Percentiles rank a stretch among this genome's conserved stretches.
phyloP scores from a whole-genome alignment of 192 early-diverging fungal genomes.

The Phlyctochytrium planicorne region DNA sequence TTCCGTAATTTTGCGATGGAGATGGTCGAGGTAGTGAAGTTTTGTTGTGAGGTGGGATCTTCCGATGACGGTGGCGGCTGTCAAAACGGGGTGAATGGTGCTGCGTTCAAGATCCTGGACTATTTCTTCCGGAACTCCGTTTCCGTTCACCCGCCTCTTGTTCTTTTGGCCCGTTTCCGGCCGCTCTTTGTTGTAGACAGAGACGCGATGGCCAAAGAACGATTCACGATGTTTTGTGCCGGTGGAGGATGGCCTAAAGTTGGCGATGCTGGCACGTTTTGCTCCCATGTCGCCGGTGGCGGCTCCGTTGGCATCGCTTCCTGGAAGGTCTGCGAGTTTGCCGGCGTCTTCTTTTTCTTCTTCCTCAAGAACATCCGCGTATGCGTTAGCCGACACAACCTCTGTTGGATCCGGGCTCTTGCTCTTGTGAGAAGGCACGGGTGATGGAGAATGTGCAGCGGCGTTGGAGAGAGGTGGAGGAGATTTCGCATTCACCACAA shows the following conservation, averaged over 20 bases:
- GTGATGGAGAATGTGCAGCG: too few species aligned
- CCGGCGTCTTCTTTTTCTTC: too few species aligned
- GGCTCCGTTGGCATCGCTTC: too few species aligned
- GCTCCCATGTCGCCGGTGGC: neutral
- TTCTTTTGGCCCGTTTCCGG: neutral
- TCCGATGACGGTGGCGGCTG: constrained; percentile 9
- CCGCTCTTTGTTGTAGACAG: neutral
- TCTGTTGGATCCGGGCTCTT: too few species aligned
- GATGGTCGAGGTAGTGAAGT: neutral
- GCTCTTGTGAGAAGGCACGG: too few species aligned
- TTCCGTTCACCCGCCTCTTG: constrained; percentile 9
- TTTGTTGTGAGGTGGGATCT: constrained; percentile 9
- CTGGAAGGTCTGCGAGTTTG: too few species aligned
- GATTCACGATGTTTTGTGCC: neutral
- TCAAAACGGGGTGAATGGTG: constrained; percentile 15
- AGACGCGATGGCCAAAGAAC: constrained; percentile 1
- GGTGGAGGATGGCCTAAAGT: neutral
- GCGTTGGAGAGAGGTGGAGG: too few species aligned
- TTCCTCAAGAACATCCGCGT: too few species aligned
- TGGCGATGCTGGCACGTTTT: neutral
- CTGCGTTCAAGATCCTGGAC: constrained; percentile 18
- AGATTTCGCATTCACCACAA: too few species aligned
- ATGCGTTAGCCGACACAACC: too few species aligned
- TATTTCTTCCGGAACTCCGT: constrained; percentile 20
- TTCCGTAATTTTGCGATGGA: neutral